A percentile compares a stretch with the other conserved stretches of the same genome.
phyloP scores from a whole-genome alignment of 2,329 filamentous ascomycete genomes.

The Botryosphaeria dothidea region DNA sequence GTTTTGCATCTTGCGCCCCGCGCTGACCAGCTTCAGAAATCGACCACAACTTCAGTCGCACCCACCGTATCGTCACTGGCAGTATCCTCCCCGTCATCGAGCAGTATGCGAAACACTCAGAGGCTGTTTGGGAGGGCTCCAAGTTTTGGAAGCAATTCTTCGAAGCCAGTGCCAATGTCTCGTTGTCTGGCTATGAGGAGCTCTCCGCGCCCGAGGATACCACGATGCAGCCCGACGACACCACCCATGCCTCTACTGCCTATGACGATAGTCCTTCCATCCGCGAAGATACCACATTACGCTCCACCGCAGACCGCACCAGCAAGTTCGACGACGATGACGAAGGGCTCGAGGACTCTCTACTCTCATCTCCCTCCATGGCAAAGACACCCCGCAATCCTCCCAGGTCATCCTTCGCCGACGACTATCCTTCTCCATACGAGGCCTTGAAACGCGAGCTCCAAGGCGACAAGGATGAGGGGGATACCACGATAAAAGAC shows the following conservation, averaged over 20 bases:
- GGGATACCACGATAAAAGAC: conserved; percentile 28
- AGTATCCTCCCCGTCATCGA: conserved; percentile 93
- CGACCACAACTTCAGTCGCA: conserved; percentile 96
- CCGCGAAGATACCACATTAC: conserved; percentile 33
- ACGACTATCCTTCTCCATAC: conserved; percentile 74
- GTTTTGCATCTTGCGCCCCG: conserved; percentile 23
- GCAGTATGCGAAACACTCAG: conserved; percentile 91
- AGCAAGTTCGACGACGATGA: conserved; percentile 34
- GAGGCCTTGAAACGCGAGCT: conserved; percentile 71
- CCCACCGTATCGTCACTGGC: conserved; percentile 91
- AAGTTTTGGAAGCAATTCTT: conserved; percentile 99
- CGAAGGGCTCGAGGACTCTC: conserved; percentile 54
- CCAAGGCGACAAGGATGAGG: conserved; percentile 40
- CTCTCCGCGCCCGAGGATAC: conserved; percentile 60
- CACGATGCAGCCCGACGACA: conserved; percentile 42
- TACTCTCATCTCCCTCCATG: conserved; percentile 62
- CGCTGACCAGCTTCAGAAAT: conserved; percentile 66
- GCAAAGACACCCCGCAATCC: conserved; percentile 56
- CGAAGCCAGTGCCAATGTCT: conserved; percentile 96
- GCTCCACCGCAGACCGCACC: conserved; percentile 40
- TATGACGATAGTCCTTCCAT: conserved; percentile 40
- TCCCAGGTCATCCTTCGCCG: conserved; percentile 49
- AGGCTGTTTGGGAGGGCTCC: conserved; percentile 93
- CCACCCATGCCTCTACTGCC: conserved; percentile 36
- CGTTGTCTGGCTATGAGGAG: conserved; percentile 91